Base-by-base conservation (phyloP, 208 protist genomes). In the Wallacemonas rigidus region DNA sequence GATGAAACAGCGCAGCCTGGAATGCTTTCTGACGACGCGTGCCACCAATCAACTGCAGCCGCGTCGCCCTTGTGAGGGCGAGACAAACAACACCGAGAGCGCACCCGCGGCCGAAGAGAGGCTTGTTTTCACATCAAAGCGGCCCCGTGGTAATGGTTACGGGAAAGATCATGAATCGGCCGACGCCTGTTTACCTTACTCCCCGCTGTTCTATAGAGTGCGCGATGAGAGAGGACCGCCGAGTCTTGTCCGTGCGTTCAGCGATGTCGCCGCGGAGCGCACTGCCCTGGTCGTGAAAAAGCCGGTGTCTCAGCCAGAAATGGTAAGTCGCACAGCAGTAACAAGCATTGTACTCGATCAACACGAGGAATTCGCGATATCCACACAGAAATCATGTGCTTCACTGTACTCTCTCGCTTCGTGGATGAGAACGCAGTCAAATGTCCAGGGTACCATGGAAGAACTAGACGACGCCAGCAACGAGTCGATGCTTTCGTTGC, bases 1-100 rank as follows among this genome's bases (percentile, higher is more conserved):
- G 60, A 65, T 65, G 60, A 65, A 51, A 45, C 60, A 65, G 50
- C 60, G 60, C 7, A 44, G 60, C 60, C 60, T 65, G 6, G 60
- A 65, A 38, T 5, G 6, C 14, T 65, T 65, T 26, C 36, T 65
- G 41, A 65, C 60, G 26, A 35, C 38, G 36, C 38, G 60, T 4
- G 36, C 56, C 4, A 15, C 35, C 7, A 62, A 62, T 38, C 36
- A 62, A 43, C 56, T 26, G 26, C 26, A 26, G 26, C 26, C 26
- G 26, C 26, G 26, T 26, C 26, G 26, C 26, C 0, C 26, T 26
- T 26, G 26, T 26, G 26, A 26, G 26, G 26, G 26, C 26, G 26
- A 62, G 14, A 0, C 8, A 6, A 9, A 38, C 9, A 62, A 7
- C 7, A 8, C 6, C 5, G n/a, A 26, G 15, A 65, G 36, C 6